Percentiles rank a stretch among this genome's conserved stretches.
Conservation (phyloP, 2,329 filamentous ascomycete genomes). For the Cordyceps cicadae region DNA sequence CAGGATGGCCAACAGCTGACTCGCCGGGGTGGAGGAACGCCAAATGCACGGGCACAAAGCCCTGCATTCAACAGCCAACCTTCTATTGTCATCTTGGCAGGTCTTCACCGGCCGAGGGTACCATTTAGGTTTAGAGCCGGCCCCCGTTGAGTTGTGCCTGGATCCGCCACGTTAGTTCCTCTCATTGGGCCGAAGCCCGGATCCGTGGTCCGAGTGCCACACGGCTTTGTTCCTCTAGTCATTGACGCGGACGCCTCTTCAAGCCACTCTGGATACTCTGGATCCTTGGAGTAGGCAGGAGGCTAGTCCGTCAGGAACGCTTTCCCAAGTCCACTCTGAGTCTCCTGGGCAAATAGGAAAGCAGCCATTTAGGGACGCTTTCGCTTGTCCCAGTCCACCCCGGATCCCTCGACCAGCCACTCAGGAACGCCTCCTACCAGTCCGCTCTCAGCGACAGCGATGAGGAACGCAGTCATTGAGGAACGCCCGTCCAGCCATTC, state of each 20-base stretch:
- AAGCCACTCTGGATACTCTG: not conserved
- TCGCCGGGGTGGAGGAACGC: not conserved
- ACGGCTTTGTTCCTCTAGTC: not conserved
- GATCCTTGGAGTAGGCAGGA: not conserved
- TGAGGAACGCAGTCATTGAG: too few species aligned
- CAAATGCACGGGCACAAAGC: not conserved
- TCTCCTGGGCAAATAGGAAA: too few species aligned
- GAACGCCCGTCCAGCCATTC: too few species aligned
- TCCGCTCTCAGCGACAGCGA: too few species aligned
- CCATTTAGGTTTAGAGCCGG: constrained; percentile 1
- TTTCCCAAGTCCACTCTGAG: too few species aligned
- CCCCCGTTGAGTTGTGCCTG: not conserved
- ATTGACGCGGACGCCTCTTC: not conserved
- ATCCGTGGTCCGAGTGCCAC: not conserved
- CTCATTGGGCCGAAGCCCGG: not conserved
- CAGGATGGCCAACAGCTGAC: not conserved
- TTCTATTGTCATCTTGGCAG: not conserved
- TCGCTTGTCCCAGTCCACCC: too few species aligned
- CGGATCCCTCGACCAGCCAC: too few species aligned
- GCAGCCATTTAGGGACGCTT: too few species aligned
- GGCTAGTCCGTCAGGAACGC: too few species aligned
- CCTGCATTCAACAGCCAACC: not conserved
- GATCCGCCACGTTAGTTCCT: not conserved
- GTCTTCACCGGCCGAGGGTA: not conserved
- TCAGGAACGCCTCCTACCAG: too few species aligned